A percentile compares a stretch with the other conserved stretches of the same genome.
These are phyloP conservation scores for Gynostemma pentaphyllum DNA, from an alignment of 306 rosid species.

Conservation along the genomic window DNA sequence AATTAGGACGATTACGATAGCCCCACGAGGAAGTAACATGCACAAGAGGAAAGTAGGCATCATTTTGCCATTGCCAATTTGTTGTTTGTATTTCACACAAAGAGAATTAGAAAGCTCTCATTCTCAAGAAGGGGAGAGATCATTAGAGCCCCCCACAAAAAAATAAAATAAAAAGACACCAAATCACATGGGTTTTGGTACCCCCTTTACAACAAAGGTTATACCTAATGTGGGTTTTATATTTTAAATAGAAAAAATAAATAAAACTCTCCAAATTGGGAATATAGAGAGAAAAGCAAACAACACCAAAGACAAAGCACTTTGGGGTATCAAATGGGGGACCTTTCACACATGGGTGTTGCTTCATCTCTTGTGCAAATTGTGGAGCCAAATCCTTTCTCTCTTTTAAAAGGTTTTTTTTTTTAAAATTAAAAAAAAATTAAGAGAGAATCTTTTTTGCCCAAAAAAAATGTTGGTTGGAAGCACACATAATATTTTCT, in stretches of 20 bases:
- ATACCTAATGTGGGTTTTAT: slow-evolving; percentile 35
- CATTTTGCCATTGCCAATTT: slow-evolving; percentile 30
- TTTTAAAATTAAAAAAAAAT: slow-evolving; percentile 36
- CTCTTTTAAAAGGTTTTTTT: slow-evolving; percentile 44
- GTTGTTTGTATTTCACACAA: slow-evolving; percentile 44
- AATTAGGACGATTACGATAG: slow-evolving; percentile 33
- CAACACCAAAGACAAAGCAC: slow-evolving; percentile 58
- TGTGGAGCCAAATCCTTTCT: slow-evolving; percentile 52
- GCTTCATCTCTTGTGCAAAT: slow-evolving; percentile 13
- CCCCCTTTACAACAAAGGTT: slow-evolving; percentile 29
- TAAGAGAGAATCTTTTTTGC: background rate
- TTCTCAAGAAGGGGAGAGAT: background rate
- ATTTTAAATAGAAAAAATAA: background rate
- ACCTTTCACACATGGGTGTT: slow-evolving; percentile 78
- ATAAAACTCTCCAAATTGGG: slow-evolving; percentile 3
- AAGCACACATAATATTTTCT: slow-evolving; percentile 13
- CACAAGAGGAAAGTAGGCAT: slow-evolving; percentile 20
- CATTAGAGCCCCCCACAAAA: slow-evolving; percentile 14
- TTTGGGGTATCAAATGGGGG: slow-evolving; percentile 52
- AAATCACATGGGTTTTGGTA: slow-evolving; percentile 85
- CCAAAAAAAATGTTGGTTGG: slow-evolving; percentile 26
- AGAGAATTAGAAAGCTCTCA: background rate
- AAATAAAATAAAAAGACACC: slow-evolving; percentile 37
- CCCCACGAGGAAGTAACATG: slow-evolving; percentile 98
- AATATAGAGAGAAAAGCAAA: slow-evolving; percentile 39